phyloP scores from a whole-genome alignment of 352 stramenopile species.

The Globisporangium viniferum region DNA sequence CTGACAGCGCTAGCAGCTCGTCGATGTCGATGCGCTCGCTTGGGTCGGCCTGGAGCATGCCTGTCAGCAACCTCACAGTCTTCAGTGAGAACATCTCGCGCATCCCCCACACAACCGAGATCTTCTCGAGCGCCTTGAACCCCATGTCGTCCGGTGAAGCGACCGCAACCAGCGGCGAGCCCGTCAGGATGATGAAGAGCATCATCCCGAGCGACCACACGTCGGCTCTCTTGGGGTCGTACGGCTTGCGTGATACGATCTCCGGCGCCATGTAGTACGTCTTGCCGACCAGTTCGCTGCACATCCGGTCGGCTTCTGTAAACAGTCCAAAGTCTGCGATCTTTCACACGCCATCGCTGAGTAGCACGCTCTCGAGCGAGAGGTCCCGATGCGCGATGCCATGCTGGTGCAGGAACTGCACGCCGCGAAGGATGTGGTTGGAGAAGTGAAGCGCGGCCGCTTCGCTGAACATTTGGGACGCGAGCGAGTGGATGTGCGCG shows the following conservation, averaged over 20 bases:
- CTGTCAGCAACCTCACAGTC: neutral
- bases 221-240: conserved; percentile 45
- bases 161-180: conserved; percentile 33
- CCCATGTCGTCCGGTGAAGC: neutral
- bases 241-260: neutral
- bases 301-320: neutral
- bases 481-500: conserved; percentile 6
- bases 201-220: conserved; percentile 69
- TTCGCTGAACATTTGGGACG: conserved; percentile 12
- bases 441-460: conserved; percentile 16
- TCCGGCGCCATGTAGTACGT: conserved; percentile 1
- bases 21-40: neutral
- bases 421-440: conserved; percentile 24
- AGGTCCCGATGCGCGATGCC: conserved; percentile 32
- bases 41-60: neutral
- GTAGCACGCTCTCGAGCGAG: conserved; percentile 32
- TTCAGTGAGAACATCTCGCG: neutral
- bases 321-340: conserved; percentile 40
- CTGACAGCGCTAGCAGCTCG: neutral
- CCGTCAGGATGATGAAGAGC: conserved; percentile 70
- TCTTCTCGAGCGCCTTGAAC: neutral
- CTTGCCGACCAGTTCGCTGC: neutral
- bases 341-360: conserved; percentile 26
- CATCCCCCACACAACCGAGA: neutral
- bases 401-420: conserved; percentile 26